Conservation (phyloP, 768 basidiomycete species). For the Phallus indusiatus region DNA sequence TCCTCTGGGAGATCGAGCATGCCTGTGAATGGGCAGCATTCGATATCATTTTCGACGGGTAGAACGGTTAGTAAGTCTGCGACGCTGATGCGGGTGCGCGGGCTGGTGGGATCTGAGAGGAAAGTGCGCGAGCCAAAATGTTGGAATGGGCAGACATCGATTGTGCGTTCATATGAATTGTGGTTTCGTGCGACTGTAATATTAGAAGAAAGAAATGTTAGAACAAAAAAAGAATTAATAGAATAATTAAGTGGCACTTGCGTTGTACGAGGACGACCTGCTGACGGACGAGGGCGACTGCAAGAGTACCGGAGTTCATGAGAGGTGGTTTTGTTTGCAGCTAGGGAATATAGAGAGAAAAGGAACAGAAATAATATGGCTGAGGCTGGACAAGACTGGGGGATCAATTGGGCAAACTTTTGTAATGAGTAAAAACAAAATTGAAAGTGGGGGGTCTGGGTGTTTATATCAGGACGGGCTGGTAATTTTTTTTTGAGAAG, state of each 20-base stretch:
- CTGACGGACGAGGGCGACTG: slow-evolving; percentile 59
- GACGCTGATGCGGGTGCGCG: slow-evolving; percentile 52
- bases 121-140: slow-evolving; percentile 61
- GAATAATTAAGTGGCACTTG: slow-evolving; percentile 18
- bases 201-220: not conserved
- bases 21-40: slow-evolving; percentile 25
- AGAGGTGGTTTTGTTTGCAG: not conserved
- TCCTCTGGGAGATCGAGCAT: slow-evolving; percentile 57
- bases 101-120: slow-evolving; percentile 43
- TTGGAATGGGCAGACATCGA: slow-evolving; percentile 57
- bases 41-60: slow-evolving; percentile 27
- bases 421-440: not conserved
- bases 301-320: slow-evolving; percentile 40
- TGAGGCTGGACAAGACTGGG: not conserved
- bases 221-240: slow-evolving; percentile 7
- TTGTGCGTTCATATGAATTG: slow-evolving; percentile 41
- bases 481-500: not conserved
- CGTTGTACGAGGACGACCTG: slow-evolving; percentile 65
- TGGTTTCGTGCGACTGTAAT: slow-evolving; percentile 52
- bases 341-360: not conserved
- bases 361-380: not conserved
- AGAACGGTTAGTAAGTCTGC: slow-evolving; percentile 54
- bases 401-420: not conserved
- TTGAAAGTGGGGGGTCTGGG: not conserved
- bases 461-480: not conserved